A percentile compares a stretch with the other conserved stretches of the same genome.
phyloP scores from a whole-genome alignment of 352 stramenopile genomes.

The Plasmopara muralis region DNA sequence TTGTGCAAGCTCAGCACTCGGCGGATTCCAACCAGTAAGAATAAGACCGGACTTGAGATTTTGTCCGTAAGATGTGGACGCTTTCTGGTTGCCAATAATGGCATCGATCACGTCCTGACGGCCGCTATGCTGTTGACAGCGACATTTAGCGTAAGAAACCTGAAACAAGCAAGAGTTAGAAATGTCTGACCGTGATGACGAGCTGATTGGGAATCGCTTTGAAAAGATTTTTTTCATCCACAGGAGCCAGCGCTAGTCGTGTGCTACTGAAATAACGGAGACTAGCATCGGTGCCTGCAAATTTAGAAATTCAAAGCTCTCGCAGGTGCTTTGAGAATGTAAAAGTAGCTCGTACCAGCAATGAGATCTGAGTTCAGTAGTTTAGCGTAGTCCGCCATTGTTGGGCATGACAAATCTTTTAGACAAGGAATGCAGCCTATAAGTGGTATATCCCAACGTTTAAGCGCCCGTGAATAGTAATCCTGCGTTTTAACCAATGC shows the following conservation, averaged over 20 bases:
- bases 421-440: conserved; percentile 84
- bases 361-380: conserved; percentile 77
- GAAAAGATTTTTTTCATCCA: conserved; percentile 72
- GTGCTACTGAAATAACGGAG: conserved; percentile 82
- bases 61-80: conserved; percentile 50
- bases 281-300: conserved; percentile 51
- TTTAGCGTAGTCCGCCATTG: conserved; percentile 84
- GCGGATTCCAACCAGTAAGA: conserved; percentile 76
- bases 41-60: conserved; percentile 76
- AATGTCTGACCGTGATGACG: conserved; percentile 63
- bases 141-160: conserved; percentile 7
- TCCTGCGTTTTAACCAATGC: conserved; percentile 31
- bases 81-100: conserved; percentile 79
- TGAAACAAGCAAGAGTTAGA: neutral
- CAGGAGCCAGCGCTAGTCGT: conserved; percentile 68
- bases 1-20: conserved; percentile 52
- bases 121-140: conserved; percentile 59
- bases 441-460: conserved; percentile 84
- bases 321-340: neutral
- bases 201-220: conserved; percentile 83
- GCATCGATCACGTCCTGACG: conserved; percentile 79
- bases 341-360: conserved; percentile 32
- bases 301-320: conserved; percentile 1
- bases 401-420: conserved; percentile 75
- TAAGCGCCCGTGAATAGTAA: conserved; percentile 86